Base-by-base conservation (phyloP, 257 asterid genomes). In the Forsythia viridissima region DNA sequence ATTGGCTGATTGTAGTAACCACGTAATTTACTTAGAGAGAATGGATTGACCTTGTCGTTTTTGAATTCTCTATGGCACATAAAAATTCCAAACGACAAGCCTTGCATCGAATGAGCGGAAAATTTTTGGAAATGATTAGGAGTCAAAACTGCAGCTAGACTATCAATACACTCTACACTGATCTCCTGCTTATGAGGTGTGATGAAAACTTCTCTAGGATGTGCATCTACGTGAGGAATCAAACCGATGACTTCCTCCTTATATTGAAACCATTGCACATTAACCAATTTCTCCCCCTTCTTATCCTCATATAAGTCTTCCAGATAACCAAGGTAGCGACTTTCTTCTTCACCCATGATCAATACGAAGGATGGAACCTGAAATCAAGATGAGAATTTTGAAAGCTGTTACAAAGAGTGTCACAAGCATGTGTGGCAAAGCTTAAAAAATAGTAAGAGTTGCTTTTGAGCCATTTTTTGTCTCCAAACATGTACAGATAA, bases 301-400 rank as follows among this genome's bases (percentile, higher is more conserved):
- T 37, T 78, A 72, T 86, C 88, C 88, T 90, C 97, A 0, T 84
- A 92, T 39, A 90, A 34, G 70, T 92, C 97, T 74, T 87, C 86
- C 75, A 90, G 81, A 84, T 90, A 90, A 24, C 86, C 96, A 18
- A 90, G 79, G 75, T 67, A 82, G 69, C 72, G 80, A 61, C 46
- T 81, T 40, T 51, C 80, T 39, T 71, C 81, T 76, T 84, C 82
- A 7, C 39, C 83, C 84, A 52, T 74, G 77, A 88, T 73, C 81
- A 85, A 78, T 39, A 81, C 92, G 13, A 89, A 85, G 65, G 93
- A 89, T 76, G 82, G 68, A 61, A 80, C 86, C 97, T 91, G 85
- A 70, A 66, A 72, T 75, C 43, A 68, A 43, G 66, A 73, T 43
- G 61, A 83, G 46, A 80, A 40, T 38, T 76, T 66, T 10, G 80